phyloP scores from a whole-genome alignment of 768 basidiomycete genomes.

The Pulveroboletus ravenelii region DNA sequence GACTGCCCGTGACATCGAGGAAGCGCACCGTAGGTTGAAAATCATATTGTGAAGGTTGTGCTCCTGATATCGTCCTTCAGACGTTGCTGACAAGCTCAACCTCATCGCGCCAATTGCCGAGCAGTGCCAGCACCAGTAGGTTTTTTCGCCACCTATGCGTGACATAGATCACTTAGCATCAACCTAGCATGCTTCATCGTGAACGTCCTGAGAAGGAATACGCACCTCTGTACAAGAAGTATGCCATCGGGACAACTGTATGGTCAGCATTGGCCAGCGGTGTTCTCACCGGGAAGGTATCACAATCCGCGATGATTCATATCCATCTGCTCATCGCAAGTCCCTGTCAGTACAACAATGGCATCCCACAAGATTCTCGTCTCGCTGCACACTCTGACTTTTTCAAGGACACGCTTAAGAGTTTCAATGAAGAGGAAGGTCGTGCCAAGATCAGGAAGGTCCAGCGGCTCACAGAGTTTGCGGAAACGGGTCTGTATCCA shows the following conservation, averaged over 20 bases:
- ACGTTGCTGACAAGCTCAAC: constrained; percentile 47
- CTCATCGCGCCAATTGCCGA: constrained; percentile 49
- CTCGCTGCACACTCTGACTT: constrained; percentile 44
- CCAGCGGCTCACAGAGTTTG: constrained; percentile 41
- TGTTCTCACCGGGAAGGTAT: constrained; percentile 50
- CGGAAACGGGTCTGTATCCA: constrained; percentile 30
- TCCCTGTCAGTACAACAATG: constrained; percentile 39
- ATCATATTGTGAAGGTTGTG: background rate
- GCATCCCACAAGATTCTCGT: constrained; percentile 49
- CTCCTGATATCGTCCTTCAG: constrained; percentile 17
- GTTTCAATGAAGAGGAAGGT: constrained; percentile 39
- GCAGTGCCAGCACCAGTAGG: constrained; percentile 46
- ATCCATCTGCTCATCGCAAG: background rate
- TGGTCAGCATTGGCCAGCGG: constrained; percentile 56
- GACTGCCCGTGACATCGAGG: constrained; percentile 47
- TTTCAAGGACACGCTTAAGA: constrained; percentile 43
- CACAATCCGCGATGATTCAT: background rate
- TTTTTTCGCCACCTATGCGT: background rate
- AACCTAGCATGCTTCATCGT: constrained; percentile 45
- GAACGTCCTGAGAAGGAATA: constrained; percentile 54
- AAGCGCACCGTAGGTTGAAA: constrained; percentile 33
- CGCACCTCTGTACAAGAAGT: constrained; percentile 41
- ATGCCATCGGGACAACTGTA: constrained; percentile 45
- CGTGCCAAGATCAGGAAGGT: constrained; percentile 46
- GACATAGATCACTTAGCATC: background rate